phyloP scores from a whole-genome alignment of 2,329 filamentous ascomycete genomes.

The Orbilia blumenaviensis region DNA sequence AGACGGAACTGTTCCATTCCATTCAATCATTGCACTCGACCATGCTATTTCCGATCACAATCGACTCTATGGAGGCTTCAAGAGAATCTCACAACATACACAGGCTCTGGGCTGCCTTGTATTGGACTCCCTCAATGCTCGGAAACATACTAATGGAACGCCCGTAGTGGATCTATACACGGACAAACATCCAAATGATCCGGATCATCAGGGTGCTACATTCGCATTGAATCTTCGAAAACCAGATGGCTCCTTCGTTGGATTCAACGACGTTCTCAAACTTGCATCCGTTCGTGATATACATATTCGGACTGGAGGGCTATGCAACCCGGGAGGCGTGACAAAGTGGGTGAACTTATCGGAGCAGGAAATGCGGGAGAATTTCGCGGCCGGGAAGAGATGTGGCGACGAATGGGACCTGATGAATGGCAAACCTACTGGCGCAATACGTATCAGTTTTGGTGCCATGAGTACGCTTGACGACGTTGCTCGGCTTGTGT shows the following conservation, averaged over 20 bases:
- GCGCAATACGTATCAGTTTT: slow-evolving; percentile 83
- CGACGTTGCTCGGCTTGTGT: slow-evolving; percentile 77
- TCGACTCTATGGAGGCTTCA: slow-evolving; percentile 76
- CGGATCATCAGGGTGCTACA: slow-evolving; percentile 72
- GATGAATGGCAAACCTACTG: slow-evolving; percentile 84
- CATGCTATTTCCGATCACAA: slow-evolving; percentile 75
- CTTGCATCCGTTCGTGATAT: slow-evolving; percentile 79
- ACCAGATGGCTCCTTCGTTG: slow-evolving; percentile 75
- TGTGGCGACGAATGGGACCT: slow-evolving; percentile 86
- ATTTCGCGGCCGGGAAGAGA: slow-evolving; percentile 83
- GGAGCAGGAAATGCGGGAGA: slow-evolving; percentile 82
- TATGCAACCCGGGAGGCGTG: slow-evolving; percentile 92
- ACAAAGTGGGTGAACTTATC: slow-evolving; percentile 76
- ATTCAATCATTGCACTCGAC: slow-evolving; percentile 85
- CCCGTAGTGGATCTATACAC: slow-evolving; percentile 74
- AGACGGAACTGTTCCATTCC: slow-evolving; percentile 89
- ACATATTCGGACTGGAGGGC: slow-evolving; percentile 84
- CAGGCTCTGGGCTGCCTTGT: slow-evolving; percentile 71
- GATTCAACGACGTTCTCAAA: slow-evolving; percentile 86
- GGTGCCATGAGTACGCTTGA: slow-evolving; percentile 85
- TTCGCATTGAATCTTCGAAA: slow-evolving; percentile 84
- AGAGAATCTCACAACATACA: slow-evolving; percentile 75
- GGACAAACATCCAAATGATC: slow-evolving; percentile 60
- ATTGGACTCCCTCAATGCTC: slow-evolving; percentile 66
- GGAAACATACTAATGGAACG: slow-evolving; percentile 75